Evolutionary conservation across 345 rosid genomes (phyloP), one percentile per base, ranked within the genome.

Genomic region (Hibiscus tridactylites): DNA sequence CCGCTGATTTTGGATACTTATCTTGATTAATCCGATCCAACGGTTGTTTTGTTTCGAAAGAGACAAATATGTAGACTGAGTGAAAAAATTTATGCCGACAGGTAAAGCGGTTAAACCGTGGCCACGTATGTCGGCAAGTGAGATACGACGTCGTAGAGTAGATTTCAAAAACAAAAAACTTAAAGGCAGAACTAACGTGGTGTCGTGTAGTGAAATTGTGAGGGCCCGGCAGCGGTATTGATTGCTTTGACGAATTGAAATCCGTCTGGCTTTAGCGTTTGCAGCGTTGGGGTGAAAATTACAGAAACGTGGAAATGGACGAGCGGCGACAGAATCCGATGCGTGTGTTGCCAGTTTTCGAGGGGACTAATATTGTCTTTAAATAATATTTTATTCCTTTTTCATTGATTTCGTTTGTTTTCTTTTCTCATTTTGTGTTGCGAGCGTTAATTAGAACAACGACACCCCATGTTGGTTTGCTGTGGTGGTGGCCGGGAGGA

Each of bases 61-160:
- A 73, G 28, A 21, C 24, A 17, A 44, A 44, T 33, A 9, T 9
- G 12, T 71, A 70, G 54, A 64, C 24, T 21, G 54, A 6, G 58
- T n/a, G 58, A 46, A 46, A 46, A 2, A 10, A 11, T 52, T 74
- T 68, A 9, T 72, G 81, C 89, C 89, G 89, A 87, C 91, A 83
- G 68, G 83, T 80, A 79, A 80, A 39, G 60, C 70, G 70, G 76
- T 75, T 69, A 57, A 37, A 3, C 5, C 26, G 63, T 42, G 80
- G 80, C 82, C 83, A 77, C 86, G 80, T 70, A 17, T 26, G 76
- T 80, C 79, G 80, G 80, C 70, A 72, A 52, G 1, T 0, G 28
- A 11, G 24, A 70, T 8, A 75, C 79, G 80, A 58, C 75, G 74
- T 6, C 84, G 84, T 44, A 3, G 35, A 65, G 53, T 35, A 19